phyloP scores from a whole-genome alignment of 345 rosid genomes.

The Cochlearia excelsa region DNA sequence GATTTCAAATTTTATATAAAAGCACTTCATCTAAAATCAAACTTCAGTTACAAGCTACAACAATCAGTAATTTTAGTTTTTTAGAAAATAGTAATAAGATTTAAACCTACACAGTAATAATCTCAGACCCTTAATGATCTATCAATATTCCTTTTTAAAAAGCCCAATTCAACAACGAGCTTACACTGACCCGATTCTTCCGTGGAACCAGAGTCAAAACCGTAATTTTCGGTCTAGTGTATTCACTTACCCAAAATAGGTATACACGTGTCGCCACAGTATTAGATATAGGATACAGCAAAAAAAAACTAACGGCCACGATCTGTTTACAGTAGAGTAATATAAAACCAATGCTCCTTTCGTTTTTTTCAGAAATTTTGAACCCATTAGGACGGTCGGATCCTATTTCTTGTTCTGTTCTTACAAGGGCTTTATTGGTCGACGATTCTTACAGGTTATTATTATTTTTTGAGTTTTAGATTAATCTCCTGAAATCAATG shows the following conservation, averaged over 20 bases:
- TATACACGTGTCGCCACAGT: background rate
- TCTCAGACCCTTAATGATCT: too few relatives aligned
- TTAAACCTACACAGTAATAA: too few relatives aligned
- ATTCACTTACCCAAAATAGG: constrained; percentile 10
- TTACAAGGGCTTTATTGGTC: too few relatives aligned
- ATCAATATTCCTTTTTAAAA: background rate
- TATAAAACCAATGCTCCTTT: constrained; percentile 12
- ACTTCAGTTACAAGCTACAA: background rate
- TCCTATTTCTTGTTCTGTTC: background rate
- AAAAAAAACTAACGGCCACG: constrained; percentile 9
- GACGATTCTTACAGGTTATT: too few relatives aligned
- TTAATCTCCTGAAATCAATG: too few relatives aligned
- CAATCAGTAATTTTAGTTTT: background rate
- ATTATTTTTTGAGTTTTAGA: too few relatives aligned
- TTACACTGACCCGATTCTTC: background rate
- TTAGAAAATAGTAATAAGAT: too few relatives aligned
- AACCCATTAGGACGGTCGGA: constrained; percentile 2
- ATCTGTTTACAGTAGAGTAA: constrained; percentile 1
- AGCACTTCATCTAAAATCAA: too few relatives aligned
- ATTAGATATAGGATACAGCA: constrained; percentile 5
- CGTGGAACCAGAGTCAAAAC: constrained; percentile 7
- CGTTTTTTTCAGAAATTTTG: constrained; percentile 4
- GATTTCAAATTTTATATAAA: too few relatives aligned
- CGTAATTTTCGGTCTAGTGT: background rate
- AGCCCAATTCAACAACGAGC: constrained; percentile 2